These are phyloP conservation scores for Rhodotorula paludigena DNA, from an alignment of 768 basidiomycete genomes.

Conservation along the genomic window DNA sequence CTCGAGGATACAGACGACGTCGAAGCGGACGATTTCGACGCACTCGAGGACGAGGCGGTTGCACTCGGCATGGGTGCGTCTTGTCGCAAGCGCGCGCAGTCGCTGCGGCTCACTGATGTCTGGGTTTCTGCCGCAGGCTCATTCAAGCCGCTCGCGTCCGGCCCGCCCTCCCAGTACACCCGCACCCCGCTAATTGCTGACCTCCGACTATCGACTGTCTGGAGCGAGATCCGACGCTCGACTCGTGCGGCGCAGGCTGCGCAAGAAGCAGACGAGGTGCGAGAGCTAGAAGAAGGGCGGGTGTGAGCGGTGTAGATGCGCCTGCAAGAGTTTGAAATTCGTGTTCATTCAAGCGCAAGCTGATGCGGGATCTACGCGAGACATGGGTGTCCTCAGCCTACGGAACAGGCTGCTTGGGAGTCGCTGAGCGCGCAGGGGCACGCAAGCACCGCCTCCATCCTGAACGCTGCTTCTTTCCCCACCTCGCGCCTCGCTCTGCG, in stretches of 20 bases:
- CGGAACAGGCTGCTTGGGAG: too few species aligned
- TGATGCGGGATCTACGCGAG: too few species aligned
- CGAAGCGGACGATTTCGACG: neutral
- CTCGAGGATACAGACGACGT: neutral
- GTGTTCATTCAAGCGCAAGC: too few species aligned
- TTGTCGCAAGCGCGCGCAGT: too few species aligned
- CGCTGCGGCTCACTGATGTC: neutral
- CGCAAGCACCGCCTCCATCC: too few species aligned
- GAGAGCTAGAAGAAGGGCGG: conserved; percentile 1
- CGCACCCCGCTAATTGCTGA: neutral
- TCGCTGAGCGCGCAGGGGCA: too few species aligned
- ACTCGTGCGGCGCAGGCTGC: neutral
- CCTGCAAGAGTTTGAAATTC: too few species aligned
- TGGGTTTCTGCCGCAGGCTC: neutral
- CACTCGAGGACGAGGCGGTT: neutral
- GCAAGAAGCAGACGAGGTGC: neutral
- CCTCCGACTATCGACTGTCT: neutral
- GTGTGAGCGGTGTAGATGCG: neutral
- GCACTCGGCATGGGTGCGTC: neutral
- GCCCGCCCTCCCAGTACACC: neutral
- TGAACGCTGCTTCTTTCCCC: too few species aligned
- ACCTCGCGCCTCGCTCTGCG: too few species aligned
- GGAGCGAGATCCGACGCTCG: neutral
- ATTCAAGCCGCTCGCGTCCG: neutral
- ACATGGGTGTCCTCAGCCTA: neutral